Evolutionary conservation across 1,284 basidiomycete genomes (phyloP).

Genomic region (Grifola frondosa): DNA sequence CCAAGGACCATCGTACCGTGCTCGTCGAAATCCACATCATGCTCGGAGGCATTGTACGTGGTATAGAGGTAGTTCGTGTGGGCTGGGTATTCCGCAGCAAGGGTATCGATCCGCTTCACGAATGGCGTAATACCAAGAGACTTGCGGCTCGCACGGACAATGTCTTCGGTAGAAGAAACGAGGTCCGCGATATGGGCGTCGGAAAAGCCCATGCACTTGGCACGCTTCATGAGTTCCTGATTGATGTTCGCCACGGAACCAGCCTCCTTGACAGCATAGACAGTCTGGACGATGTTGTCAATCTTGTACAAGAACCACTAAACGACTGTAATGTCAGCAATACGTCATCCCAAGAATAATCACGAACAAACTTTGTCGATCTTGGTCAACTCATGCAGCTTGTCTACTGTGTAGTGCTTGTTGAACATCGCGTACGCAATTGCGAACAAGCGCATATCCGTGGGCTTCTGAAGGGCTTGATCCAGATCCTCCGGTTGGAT

Average conservation of each 20-base stretch:
- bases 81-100: slow-evolving; percentile 98
- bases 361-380: slow-evolving; percentile 78
- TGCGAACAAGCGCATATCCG: slow-evolving; percentile 93
- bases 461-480: slow-evolving; percentile 72
- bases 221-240: slow-evolving; percentile 72
- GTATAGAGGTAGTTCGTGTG: slow-evolving; percentile 99
- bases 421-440: slow-evolving; percentile 98
- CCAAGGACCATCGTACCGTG: slow-evolving; percentile 99
- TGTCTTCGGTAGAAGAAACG: slow-evolving; percentile 32
- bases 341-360: background rate
- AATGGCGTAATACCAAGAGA: slow-evolving; percentile 89
- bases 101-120: slow-evolving; percentile 99
- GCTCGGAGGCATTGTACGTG: slow-evolving; percentile 96
- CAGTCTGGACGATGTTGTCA: slow-evolving; percentile 92
- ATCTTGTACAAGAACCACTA: slow-evolving; percentile 99
- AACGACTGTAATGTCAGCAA: slow-evolving; percentile 7
- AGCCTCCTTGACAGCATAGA: slow-evolving; percentile 68
- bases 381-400: slow-evolving; percentile 92
- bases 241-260: slow-evolving; percentile 67
- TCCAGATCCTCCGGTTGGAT: slow-evolving; percentile 84
- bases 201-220: slow-evolving; percentile 94
- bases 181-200: slow-evolving; percentile 83
- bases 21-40: slow-evolving; percentile 96
- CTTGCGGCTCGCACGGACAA: slow-evolving; percentile 86
- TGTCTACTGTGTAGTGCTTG: slow-evolving; percentile 88